Evolutionary conservation across 176 grass and related monocot genomes (phyloP), one percentile per base, ranked within the genome.

Genomic region (Lolium multiflorum): DNA sequence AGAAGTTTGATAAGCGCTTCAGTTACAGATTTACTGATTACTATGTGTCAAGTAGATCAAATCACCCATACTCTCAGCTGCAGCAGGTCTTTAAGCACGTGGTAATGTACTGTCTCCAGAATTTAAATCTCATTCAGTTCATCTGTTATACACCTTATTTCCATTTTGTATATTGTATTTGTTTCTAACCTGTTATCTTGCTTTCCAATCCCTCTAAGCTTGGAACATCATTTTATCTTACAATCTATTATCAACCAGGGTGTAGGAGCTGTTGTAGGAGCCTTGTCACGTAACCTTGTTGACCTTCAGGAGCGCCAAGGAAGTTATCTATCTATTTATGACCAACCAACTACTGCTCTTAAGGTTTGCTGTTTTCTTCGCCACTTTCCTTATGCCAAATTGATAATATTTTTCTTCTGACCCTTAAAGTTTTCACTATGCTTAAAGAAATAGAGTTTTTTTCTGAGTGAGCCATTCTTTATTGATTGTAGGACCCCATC

Each of bases 21-120:
- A 85, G 94, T 49, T 99, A 99, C 87, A 96, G 94, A 85, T 99
- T 99, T 83, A 94, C 94, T 28, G 97, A 99, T 91, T 94, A 99
- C 65, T 99, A 99, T 77, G 76, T 99, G 86, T 88, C 92, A 58
- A 99, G 71, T 87, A 94, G 97, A 91, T 99, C 97, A 61, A 91
- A 99, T 88, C 97, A 99, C 87, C 90, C 97, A n/a, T 99, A 99
- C 78, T 99, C 97, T 81, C 97, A 99, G 84, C 67, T 99, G 52
- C 92, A 99, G 54, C 97, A 99, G 87, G 97, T 99, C 90, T 99
- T 99, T 90, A 99, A 96, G 78, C 94, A 96, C 77, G 97, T 99
- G 97, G 97, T 99, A 98, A 86, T 89, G 16, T 81, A 82, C 67
- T 48, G 6, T 50, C n/a, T 84, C 44, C 20, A 72, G 58, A 66